Base-by-base conservation (phyloP, 2,329 filamentous ascomycete genomes). In the Verticillium tricorpus region DNA sequence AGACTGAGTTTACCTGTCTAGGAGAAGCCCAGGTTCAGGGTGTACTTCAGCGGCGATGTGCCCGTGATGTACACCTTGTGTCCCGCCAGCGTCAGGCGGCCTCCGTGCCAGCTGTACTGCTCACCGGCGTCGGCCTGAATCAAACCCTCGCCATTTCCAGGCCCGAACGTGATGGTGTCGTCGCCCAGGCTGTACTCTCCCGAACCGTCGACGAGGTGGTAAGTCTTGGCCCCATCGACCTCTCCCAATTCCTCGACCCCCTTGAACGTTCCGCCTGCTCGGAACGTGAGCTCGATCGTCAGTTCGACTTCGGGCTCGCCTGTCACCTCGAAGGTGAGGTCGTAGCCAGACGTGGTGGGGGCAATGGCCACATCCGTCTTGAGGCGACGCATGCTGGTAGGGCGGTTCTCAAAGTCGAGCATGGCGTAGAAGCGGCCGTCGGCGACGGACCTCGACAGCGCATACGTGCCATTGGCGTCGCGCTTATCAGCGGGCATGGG, bases 231-330 rank as follows among this genome's bases (percentile, higher is more conserved):
- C 7, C 59, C 65, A 3, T 40, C 55, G 34, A 59, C 61, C 7
- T 61, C 62, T 11, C 39, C 45, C 5, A 37, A 19, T 39, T 57
- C 57, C 34, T 39, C 25, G 17, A 56, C 56, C 22, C 61, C 61
- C 28, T 56, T 60, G 59, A 67, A 65, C 34, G 56, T 60, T 1
- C 65, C 65, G 35, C 57, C 57, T 28, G 25, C 32, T 14, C 65
- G 35, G 57, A 67, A 67, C 25, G 64, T 66, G 17, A 67, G 58
- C 64, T 67, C 65, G 19, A 66, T 39, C n/a, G 64, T 67, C 40
- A 67, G 34, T 52, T 66, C 65, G 19, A 67, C 65, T 40, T 67
- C 62, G 11, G 58, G 57, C 60, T 67, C 65, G 45, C 65, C 65
- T 5, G 64, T 63, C 8, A 66, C 64, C 57, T 67, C 64, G 39